Evolutionary conservation across 2,329 filamentous ascomycete genomes (phyloP), one percentile per base, ranked within the genome.

Genomic region (Setomelanomma holmii): DNA sequence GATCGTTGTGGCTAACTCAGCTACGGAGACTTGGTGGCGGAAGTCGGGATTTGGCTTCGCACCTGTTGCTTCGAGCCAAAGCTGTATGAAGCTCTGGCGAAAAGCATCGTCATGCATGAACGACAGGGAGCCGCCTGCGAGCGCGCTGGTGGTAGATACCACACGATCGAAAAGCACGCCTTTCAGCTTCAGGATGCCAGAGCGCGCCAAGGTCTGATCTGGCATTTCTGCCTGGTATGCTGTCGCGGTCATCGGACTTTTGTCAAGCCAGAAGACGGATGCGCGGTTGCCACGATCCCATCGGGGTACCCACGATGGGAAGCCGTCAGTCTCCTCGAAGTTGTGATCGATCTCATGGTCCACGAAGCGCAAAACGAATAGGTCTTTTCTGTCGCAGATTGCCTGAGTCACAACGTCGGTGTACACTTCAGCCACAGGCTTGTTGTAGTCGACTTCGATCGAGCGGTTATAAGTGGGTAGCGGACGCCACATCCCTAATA

Each of bases 251-350:
- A 16, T 7, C 10, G 12, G 14, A 16, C 16, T 36, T 36, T 17
- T 36, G 4, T 36, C 34, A 7, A 16, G 16, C 34, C 34, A 36
- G 7, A 36, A 7, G 14, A 6, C 7, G 11, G 4, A n/a, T 4
- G 16, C 10, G 3, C 34, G 27, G 4, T 20, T 23, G 41, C 27
- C n/a, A 34, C 12, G 17, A 17, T 44, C 41, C 27, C 27, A 35
- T 20, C 41, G 41, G 10, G 41, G 41, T 5, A 44, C 41, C 41
- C 41, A 44, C 5, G 41, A 44, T 17, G 41, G 27, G 17, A 35
- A 44, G 4, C 41, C 27, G 21, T 20, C 24, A 16, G 34, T 8
- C 5, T 30, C 19, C 4, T 22, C 17, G 14, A 35, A 44, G 19
- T 23, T 16, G 17, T 30, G 24, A 6, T 43, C 14, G 4, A 17